phyloP scores from a whole-genome alignment of 441 rosid genomes.

The Francoa sonchifolia region DNA sequence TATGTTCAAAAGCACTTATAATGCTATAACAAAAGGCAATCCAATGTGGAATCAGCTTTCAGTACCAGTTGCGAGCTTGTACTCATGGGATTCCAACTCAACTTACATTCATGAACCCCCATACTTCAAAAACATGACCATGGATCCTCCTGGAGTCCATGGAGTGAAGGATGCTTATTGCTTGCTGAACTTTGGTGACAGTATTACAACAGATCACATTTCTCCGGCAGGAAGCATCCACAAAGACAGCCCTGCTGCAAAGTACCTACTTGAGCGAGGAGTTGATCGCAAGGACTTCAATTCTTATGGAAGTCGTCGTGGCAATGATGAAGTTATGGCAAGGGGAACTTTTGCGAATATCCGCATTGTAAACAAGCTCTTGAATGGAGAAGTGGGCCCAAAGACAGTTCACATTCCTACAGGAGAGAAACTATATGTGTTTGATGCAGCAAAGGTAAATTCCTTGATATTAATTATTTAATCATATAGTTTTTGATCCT shows the following conservation, averaged over 20 bases:
- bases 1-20: slow-evolving; percentile 87
- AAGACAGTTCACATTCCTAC: slow-evolving; percentile 44
- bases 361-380: slow-evolving; percentile 41
- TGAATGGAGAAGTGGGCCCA: slow-evolving; percentile 57
- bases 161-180: too few relatives aligned
- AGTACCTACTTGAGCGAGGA: slow-evolving; percentile 39
- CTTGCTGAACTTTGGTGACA: too few relatives aligned
- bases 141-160: slow-evolving; percentile 86
- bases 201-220: too few relatives aligned
- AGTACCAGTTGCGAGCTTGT: slow-evolving; percentile 52
- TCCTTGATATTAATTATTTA: not conserved
- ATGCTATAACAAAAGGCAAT: slow-evolving; percentile 80
- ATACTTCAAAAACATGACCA: slow-evolving; percentile 82
- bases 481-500: too few relatives aligned
- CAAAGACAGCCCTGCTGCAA: slow-evolving; percentile 57
- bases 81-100: slow-evolving; percentile 74
- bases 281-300: slow-evolving; percentile 37
- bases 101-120: slow-evolving; percentile 91
- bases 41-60: too few relatives aligned
- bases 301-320: slow-evolving; percentile 55
- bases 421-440: slow-evolving; percentile 47
- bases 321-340: slow-evolving; percentile 49
- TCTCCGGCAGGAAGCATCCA: too few relatives aligned
- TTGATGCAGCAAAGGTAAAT: slow-evolving; percentile 52
- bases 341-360: slow-evolving; percentile 54